Percentiles rank a stretch among this genome's conserved stretches.
These are phyloP conservation scores for Metschnikowia kofuensis DNA, from an alignment of 805 yeast genomes.

Conservation along the genomic window DNA sequence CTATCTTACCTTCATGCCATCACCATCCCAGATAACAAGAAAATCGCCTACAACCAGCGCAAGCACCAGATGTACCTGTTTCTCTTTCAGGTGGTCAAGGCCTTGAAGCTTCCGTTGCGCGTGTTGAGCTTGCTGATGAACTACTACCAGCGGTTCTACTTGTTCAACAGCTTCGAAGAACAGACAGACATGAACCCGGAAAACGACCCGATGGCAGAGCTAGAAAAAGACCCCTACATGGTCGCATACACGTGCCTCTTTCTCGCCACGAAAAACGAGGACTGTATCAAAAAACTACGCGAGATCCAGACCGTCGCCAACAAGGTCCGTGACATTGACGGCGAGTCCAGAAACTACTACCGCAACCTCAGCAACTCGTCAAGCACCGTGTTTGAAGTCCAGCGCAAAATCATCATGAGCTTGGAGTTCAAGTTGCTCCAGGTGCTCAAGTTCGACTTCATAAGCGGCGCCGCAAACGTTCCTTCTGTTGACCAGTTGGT, in stretches of 20 bases:
- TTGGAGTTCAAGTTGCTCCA: conserved; percentile 75
- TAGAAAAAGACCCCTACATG: conserved; percentile 48
- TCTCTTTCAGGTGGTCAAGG: conserved; percentile 49
- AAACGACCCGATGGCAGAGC: conserved; percentile 18
- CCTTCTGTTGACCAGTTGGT: conserved; percentile 59
- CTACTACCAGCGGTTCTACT: conserved; percentile 66
- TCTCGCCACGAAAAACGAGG: conserved; percentile 76
- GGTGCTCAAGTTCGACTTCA: conserved; percentile 74
- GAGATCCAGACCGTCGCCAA: conserved; percentile 56
- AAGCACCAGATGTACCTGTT: conserved; percentile 54
- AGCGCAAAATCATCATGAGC: conserved; percentile 53
- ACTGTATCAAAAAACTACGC: conserved; percentile 71
- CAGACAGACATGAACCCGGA: conserved; percentile 22
- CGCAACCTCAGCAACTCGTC: conserved; percentile 12
- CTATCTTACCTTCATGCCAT: conserved; percentile 48
- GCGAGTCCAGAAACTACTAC: conserved; percentile 28
- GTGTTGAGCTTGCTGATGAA: conserved; percentile 70
- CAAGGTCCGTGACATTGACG: conserved; percentile 35
- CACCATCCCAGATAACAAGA: conserved; percentile 50
- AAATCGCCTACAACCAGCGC: conserved; percentile 45
- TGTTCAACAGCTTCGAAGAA: conserved; percentile 59
- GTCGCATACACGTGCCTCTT: conserved; percentile 69
- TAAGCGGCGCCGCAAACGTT: conserved; percentile 48
- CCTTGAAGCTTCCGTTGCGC: conserved; percentile 64
- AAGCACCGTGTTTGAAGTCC: conserved; percentile 42